Evolutionary conservation across 2,329 filamentous ascomycete species (phyloP), one percentile per base, ranked within the genome.

Genomic region (Tetracladium maxilliforme): DNA sequence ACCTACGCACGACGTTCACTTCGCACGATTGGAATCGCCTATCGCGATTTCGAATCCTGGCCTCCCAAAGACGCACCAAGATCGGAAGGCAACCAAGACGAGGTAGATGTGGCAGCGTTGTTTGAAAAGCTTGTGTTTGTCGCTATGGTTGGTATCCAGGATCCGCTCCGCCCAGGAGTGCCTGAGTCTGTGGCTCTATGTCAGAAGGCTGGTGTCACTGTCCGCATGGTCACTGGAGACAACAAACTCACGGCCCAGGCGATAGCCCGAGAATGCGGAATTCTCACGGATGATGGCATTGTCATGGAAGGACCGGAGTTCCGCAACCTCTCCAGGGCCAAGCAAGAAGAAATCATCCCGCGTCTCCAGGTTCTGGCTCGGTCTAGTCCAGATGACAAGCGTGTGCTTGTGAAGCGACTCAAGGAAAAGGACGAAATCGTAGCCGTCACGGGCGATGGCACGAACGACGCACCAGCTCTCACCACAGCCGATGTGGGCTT

Each of bases 191-290:
- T 83, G 27, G 54, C 58, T 30, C 67, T 68, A 40, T 81, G 75
- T 33, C 66, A 73, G 35, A 59, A 58, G 15, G 77, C 77, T 11
- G 76, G 76, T 27, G 75, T 83, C 10, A 59, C 69, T 28, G 73
- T 80, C 23, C 73, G 75, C 37, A 79, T 80, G 73, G 74, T 80
- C 24, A 80, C 74, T 14, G 74, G 70, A 36, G 74, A 81, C 47
- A 81, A 81, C 39, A 54, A 80, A 32, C 56, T 70, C 12, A 84
- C 78, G 12, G 78, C 75, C 7, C 68, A 67, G 25, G 78, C 78
- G 4, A 84, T 84, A 36, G 76, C 78, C 3, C 61, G 56, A 7
- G 73, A 83, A 31, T 84, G 78, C 33, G 78, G 78, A 24, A 80
- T 83, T 30, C 62, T 63, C 47, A 54, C 48, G 14, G 33, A 41